Conservation (phyloP, 2,329 filamentous ascomycete species). For the Orbilia ellipsospora region DNA sequence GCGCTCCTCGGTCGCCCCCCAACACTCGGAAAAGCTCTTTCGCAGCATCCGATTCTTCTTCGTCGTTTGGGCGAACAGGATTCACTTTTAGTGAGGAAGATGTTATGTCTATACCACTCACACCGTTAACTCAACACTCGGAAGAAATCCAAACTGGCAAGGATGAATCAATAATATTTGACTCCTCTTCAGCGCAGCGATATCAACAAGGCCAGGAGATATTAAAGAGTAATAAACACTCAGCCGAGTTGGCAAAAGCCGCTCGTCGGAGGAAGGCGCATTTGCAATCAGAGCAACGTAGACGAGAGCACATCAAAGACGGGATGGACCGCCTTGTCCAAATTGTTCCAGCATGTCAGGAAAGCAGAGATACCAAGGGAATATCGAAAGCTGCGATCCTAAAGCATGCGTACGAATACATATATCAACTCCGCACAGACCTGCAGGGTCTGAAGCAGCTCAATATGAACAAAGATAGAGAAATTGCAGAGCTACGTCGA, state of each 20-base stretch:
- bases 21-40: constrained; percentile 53
- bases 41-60: constrained; percentile 48
- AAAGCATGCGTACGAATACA: constrained; percentile 58
- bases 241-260: constrained; percentile 44
- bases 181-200: constrained; percentile 36
- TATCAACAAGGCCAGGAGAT: constrained; percentile 46
- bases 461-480: constrained; percentile 43
- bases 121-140: constrained; percentile 49
- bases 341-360: constrained; percentile 58
- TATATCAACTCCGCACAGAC: constrained; percentile 56
- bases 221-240: constrained; percentile 33
- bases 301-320: constrained; percentile 59
- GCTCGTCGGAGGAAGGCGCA: constrained; percentile 58
- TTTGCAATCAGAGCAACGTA: constrained; percentile 59
- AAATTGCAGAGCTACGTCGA: constrained; percentile 51
- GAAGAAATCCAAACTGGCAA: constrained; percentile 40
- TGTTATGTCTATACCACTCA: constrained; percentile 41
- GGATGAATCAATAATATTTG: constrained; percentile 37
- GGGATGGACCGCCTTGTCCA: constrained; percentile 59
- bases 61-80: constrained; percentile 39
- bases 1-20: constrained; percentile 40
- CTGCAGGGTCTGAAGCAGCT: constrained; percentile 42
- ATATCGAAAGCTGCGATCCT: constrained; percentile 58
- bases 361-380: constrained; percentile 56
- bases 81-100: constrained; percentile 47